A percentile compares a stretch with the other conserved stretches of the same genome.
Conservation (phyloP, 1,284 basidiomycete species). For the Irpex sp. region DNA sequence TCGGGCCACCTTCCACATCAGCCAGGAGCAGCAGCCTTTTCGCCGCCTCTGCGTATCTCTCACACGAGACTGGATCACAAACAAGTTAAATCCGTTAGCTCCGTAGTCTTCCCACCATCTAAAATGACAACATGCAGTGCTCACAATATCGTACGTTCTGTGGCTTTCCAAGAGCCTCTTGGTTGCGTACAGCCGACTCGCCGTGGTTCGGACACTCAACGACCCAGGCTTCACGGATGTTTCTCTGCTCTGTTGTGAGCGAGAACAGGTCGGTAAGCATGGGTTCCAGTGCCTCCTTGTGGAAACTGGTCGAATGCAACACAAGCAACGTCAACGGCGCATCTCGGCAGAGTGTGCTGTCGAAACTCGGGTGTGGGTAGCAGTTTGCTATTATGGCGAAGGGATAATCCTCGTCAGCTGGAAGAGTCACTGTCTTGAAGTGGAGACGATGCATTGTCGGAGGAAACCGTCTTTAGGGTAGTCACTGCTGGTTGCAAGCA, state of each 20-base stretch:
- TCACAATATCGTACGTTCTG: conserved; percentile 13
- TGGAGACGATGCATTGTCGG: not conserved
- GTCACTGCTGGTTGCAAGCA: no score
- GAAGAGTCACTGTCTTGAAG: not conserved
- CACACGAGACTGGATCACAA: conserved; percentile 6
- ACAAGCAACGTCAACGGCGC: conserved; percentile 7
- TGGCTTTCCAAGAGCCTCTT: conserved; percentile 9
- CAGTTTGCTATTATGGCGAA: conserved; percentile 1
- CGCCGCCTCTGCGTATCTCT: conserved; percentile 11
- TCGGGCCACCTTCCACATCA: conserved; percentile 15
- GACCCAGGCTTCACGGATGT: conserved; percentile 29
- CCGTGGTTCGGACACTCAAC: conserved; percentile 28
- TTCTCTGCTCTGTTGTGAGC: not conserved
- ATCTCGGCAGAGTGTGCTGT: not conserved
- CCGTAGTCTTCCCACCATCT: not conserved
- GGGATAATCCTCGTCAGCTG: not conserved
- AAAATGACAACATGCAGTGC: not conserved
- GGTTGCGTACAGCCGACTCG: conserved; percentile 23
- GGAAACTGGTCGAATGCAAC: conserved; percentile 13
- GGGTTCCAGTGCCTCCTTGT: conserved; percentile 30
- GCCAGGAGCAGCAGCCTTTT: conserved; percentile 10
- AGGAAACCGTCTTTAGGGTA: no score
- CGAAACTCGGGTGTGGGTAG: conserved; percentile 1
- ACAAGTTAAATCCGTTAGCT: not conserved
- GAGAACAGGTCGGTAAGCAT: conserved; percentile 18